Percentiles rank a stretch among this genome's conserved stretches.
phyloP scores from a whole-genome alignment of 2,329 filamentous ascomycete genomes.

The Claviceps quebecensis region DNA sequence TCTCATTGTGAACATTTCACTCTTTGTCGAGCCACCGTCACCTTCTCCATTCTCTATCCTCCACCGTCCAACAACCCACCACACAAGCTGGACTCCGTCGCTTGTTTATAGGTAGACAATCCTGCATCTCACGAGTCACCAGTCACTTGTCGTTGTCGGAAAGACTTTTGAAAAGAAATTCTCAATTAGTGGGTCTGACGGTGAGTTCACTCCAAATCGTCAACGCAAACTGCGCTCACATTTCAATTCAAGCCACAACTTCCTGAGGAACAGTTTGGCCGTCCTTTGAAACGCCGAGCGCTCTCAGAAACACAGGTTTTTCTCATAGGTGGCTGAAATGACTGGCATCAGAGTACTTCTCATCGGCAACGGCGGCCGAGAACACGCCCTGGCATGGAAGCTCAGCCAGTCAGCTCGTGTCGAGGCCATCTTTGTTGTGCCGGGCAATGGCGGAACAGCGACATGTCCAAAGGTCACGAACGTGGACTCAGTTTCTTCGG shows the following conservation, averaged over 20 bases:
- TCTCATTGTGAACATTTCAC: background rate
- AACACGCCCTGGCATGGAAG: slow-evolving; percentile 93
- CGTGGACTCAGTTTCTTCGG: slow-evolving; percentile 49
- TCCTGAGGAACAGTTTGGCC: background rate
- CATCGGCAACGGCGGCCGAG: slow-evolving; percentile 84
- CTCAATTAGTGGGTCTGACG: background rate
- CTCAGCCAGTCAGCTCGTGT: slow-evolving; percentile 69
- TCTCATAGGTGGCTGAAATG: slow-evolving; percentile 10
- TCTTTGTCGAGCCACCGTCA: background rate
- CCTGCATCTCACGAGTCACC: background rate
- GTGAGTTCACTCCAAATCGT: background rate
- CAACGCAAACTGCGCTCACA: background rate
- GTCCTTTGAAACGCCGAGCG: background rate
- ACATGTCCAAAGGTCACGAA: slow-evolving; percentile 60
- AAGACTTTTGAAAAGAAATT: background rate
- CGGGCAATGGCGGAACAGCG: slow-evolving; percentile 80
- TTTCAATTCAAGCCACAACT: background rate
- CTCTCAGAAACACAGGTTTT: background rate
- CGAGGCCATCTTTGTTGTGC: slow-evolving; percentile 55
- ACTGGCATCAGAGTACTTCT: slow-evolving; percentile 57
- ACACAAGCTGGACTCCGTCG: background rate
- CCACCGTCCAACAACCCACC: background rate
- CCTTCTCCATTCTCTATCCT: background rate
- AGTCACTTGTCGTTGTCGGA: background rate
- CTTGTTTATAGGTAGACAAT: background rate